Evolutionary conservation across 768 basidiomycete species (phyloP), one percentile per base, ranked within the genome.

Genomic region (Rhizopogon vulgaris): DNA sequence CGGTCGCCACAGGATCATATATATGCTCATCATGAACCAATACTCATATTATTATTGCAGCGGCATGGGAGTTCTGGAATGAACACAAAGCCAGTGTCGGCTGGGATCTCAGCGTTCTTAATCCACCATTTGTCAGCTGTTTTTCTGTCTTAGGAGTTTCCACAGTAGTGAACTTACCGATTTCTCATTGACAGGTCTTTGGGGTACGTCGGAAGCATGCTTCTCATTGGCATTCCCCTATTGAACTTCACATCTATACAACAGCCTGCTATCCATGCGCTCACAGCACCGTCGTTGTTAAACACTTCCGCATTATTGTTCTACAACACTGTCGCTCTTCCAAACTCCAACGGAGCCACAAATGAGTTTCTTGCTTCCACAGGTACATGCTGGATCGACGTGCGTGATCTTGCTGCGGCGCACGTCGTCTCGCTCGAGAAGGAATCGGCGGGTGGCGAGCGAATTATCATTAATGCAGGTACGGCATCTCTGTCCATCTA

Each of bases 361-460:
- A 63, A 67, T 34, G 62, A 65, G 30, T 51, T 58, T 30, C 53
- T 65, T 32, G 59, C 58, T 22, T 50, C 59, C 15, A 51, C 58
- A 15, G 64, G 66, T 5, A 60, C 60, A 12, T 52, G 58, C 22
- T 80, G 74, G 71, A 60, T 78, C 27, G 78, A 83, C 47, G 80
- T 82, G 6, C 74, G 80, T 6, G 82, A 84, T 60, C 60, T 80
- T 32, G 82, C 78, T 0, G 63, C 68, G 14, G 81, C 78, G 0
- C 84, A 86, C 58, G 71, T 73, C 0, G 62, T 69, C 5, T 80
- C 81, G 4, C 63, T 89, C 18, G 71, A 73, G 49, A 75, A 71
- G 46, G 69, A 74, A 25, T 73, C 69, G 2, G 84, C 83, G 0
- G 77, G 74, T 3, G 79, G 79, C 1, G 71, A 86, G 51, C 70